These are phyloP conservation scores for Aspergillus sp. DNA, from an alignment of 2,329 filamentous ascomycete species.

Conservation along the genomic window DNA sequence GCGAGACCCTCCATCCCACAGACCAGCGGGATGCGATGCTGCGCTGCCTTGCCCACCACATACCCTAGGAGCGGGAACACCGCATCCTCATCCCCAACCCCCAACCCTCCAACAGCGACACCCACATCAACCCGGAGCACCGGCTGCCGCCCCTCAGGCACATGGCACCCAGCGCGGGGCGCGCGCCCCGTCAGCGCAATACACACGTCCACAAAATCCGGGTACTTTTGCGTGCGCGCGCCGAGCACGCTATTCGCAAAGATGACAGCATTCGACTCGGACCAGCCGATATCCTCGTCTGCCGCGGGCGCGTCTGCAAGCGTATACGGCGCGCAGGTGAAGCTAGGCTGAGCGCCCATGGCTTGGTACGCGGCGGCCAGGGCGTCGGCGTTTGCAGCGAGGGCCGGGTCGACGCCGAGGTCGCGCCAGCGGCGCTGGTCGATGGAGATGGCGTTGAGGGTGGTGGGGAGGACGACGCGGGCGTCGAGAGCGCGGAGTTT, in stretches of 20 bases:
- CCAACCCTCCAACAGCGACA: neutral
- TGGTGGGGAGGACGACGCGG: conserved; percentile 38
- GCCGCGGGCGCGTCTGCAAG: conserved; percentile 32
- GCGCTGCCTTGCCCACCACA: conserved; percentile 29
- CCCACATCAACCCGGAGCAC: neutral
- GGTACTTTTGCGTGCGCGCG: conserved; percentile 46
- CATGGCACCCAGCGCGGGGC: conserved; percentile 28
- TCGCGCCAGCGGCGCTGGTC: conserved; percentile 42
- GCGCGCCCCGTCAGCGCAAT: conserved; percentile 44
- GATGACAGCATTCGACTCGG: conserved; percentile 47
- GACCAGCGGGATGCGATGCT: conserved; percentile 34
- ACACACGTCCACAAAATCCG: conserved; percentile 45
- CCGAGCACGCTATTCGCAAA: conserved; percentile 48
- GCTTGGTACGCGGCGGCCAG: conserved; percentile 38
- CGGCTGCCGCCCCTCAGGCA: conserved; percentile 19
- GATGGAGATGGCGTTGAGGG: conserved; percentile 45
- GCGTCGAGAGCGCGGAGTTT: conserved; percentile 33
- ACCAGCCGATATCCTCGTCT: conserved; percentile 45
- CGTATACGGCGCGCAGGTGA: conserved; percentile 46
- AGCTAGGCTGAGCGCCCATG: conserved; percentile 43
- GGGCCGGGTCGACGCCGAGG: conserved; percentile 30
- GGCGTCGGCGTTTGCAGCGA: conserved; percentile 30
- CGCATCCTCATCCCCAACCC: conserved; percentile 21
- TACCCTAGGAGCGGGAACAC: conserved; percentile 43
- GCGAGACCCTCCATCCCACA: conserved; percentile 27